A percentile compares a stretch with the other conserved stretches of the same genome.
Conservation (phyloP, 2,329 filamentous ascomycete genomes). For the Aaosphaeria arxii region DNA sequence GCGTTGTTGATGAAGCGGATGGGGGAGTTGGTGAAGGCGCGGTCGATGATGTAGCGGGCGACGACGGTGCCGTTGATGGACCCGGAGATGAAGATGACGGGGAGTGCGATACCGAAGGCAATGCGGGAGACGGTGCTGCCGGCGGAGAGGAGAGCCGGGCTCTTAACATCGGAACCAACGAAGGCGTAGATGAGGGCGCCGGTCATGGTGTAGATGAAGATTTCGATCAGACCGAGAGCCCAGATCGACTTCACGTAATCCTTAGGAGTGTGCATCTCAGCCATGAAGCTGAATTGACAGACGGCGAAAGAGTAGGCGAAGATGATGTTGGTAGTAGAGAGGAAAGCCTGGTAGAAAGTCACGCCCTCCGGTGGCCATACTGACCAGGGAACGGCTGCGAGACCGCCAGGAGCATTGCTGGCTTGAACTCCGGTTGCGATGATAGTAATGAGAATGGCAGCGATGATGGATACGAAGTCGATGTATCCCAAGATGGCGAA, state of each 20-base stretch:
- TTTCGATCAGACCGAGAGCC: slow-evolving; percentile 59
- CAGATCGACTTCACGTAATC: slow-evolving; percentile 57
- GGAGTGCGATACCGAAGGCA: slow-evolving; percentile 69
- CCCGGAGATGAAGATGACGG: slow-evolving; percentile 71
- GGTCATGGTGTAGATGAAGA: slow-evolving; percentile 63
- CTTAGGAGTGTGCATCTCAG: slow-evolving; percentile 62
- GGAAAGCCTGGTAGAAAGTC: slow-evolving; percentile 66
- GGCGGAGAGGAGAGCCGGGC: slow-evolving; percentile 66
- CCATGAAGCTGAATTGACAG: slow-evolving; percentile 68
- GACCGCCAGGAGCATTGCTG: slow-evolving; percentile 28
- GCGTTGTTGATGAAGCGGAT: slow-evolving; percentile 38
- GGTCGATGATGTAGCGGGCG: slow-evolving; percentile 63
- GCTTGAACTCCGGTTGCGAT: slow-evolving; percentile 56
- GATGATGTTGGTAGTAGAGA: slow-evolving; percentile 31
- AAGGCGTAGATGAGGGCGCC: slow-evolving; percentile 69
- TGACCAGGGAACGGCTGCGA: slow-evolving; percentile 28
- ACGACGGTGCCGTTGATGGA: slow-evolving; percentile 70
- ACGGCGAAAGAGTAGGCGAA: slow-evolving; percentile 53
- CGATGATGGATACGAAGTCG: slow-evolving; percentile 63
- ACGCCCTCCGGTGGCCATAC: slow-evolving; percentile 28
- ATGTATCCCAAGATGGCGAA: slow-evolving; percentile 56
- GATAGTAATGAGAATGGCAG: slow-evolving; percentile 67
- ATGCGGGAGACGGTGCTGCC: slow-evolving; percentile 59
- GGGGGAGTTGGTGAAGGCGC: slow-evolving; percentile 56
- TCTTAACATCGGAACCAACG: slow-evolving; percentile 59